phyloP scores from a whole-genome alignment of 805 yeast species.

The Brettanomyces naardenensis region DNA sequence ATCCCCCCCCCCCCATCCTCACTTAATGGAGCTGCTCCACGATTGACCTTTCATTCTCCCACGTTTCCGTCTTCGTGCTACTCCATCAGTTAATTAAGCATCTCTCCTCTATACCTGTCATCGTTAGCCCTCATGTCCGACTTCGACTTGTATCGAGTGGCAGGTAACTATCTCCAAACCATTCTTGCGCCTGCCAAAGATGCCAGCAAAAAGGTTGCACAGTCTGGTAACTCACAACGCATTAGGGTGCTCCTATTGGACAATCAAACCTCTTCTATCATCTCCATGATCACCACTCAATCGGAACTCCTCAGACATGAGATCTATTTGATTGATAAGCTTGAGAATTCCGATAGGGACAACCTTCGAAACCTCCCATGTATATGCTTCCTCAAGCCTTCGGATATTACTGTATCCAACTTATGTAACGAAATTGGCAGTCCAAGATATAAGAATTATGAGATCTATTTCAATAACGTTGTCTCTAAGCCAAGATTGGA shows the following conservation, averaged over 20 bases:
- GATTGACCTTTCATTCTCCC: no score
- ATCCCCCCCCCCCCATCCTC: no score
- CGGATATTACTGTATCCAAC: slow-evolving; percentile 49
- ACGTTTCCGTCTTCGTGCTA: no score
- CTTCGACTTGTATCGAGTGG: slow-evolving; percentile 39
- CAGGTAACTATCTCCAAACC: slow-evolving; percentile 35
- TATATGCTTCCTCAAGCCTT: slow-evolving; percentile 70
- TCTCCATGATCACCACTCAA: slow-evolving; percentile 88
- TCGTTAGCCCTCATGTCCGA: no score
- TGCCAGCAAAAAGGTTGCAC: no score
- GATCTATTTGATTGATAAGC: slow-evolving; percentile 70
- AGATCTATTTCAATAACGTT: slow-evolving; percentile 69
- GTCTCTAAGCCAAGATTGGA: slow-evolving; percentile 75
- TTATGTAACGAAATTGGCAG: slow-evolving; percentile 59
- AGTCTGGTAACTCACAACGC: slow-evolving; percentile 9
- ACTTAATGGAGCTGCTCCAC: no score
- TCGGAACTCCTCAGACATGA: slow-evolving; percentile 75
- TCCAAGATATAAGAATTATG: slow-evolving; percentile 78
- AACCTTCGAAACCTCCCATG: slow-evolving; percentile 76
- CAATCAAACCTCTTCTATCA: slow-evolving; percentile 66
- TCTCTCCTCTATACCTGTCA: no score
- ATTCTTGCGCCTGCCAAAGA: slow-evolving; percentile 17
- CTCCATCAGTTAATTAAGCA: no score
- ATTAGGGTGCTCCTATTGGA: slow-evolving; percentile 78
- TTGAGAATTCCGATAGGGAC: slow-evolving; percentile 52